Evolutionary conservation across 169 alveolate genomes (phyloP).

Genomic region (Plasmodium ovale): DNA sequence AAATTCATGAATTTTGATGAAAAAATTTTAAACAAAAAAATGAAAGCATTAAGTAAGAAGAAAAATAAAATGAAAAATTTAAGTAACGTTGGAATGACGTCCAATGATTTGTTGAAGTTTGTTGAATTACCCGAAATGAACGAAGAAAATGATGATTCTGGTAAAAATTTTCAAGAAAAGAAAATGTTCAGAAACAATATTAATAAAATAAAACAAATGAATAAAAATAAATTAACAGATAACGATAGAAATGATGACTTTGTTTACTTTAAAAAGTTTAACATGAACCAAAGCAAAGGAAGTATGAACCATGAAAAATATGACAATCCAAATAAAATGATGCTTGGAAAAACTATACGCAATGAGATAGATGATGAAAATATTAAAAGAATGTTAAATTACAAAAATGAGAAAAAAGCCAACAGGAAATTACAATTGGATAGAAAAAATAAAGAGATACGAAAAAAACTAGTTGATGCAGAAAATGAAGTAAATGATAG

Average conservation of each 20-base stretch:
- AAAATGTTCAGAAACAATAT: slow-evolving; percentile 69
- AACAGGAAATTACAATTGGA: slow-evolving; percentile 29
- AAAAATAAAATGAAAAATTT: slow-evolving; percentile 60
- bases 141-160: slow-evolving; percentile 25
- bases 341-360: slow-evolving; percentile 5
- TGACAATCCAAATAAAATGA: slow-evolving; percentile 43
- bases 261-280: slow-evolving; percentile 77
- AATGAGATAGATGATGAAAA: slow-evolving; percentile 66
- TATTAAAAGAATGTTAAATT: slow-evolving; percentile 72
- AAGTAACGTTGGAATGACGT: slow-evolving; percentile 74
- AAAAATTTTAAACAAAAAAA: slow-evolving; percentile 59
- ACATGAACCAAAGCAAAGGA: slow-evolving; percentile 33
- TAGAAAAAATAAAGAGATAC: slow-evolving; percentile 66
- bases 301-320: slow-evolving; percentile 25
- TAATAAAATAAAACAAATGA: slow-evolving; percentile 69
- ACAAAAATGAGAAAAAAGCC: slow-evolving; percentile 76
- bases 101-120: slow-evolving; percentile 74
- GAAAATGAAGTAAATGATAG: slow-evolving; percentile 78
- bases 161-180: slow-evolving; percentile 37
- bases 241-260: slow-evolving; percentile 53
- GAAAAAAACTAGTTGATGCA: slow-evolving; percentile 74
- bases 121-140: slow-evolving; percentile 74
- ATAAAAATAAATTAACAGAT: slow-evolving; percentile 35
- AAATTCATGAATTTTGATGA: slow-evolving; percentile 72
- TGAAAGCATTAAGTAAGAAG: slow-evolving; percentile 39